Conservation (phyloP, 441 rosid species). For the Omphalea diandra region DNA sequence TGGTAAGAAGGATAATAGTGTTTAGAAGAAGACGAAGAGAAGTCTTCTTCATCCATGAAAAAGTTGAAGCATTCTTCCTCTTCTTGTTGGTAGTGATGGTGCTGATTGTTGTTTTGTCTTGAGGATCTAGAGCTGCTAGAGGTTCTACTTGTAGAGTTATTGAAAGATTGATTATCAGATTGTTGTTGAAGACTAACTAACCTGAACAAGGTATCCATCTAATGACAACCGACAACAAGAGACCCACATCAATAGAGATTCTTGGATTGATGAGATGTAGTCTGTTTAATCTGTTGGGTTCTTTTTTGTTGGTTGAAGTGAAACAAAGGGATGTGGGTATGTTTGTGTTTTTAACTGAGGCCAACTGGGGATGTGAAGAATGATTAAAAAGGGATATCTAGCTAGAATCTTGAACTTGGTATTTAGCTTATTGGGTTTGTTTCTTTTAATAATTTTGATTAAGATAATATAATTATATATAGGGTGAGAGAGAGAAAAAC, state of each 20-base stretch:
- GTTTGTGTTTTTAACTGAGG: conserved; percentile 31
- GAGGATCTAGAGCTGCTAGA: conserved; percentile 85
- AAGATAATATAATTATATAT: conserved; percentile 14
- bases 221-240: conserved; percentile 19
- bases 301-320: neutral
- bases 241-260: conserved; percentile 48
- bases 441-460: neutral
- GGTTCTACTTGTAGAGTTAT: conserved; percentile 55
- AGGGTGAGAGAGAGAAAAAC: neutral
- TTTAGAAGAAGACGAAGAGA: conserved; percentile 84
- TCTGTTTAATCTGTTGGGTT: neutral
- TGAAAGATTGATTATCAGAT: conserved; percentile 58
- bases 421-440: conserved; percentile 13
- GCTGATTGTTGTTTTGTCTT: conserved; percentile 38
- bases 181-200: conserved; percentile 71
- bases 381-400: conserved; percentile 11
- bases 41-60: conserved; percentile 99
- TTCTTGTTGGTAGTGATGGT: conserved; percentile 42
- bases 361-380: conserved; percentile 22
- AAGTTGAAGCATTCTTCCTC: conserved; percentile 94
- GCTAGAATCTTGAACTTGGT: conserved; percentile 36
- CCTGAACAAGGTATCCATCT: conserved; percentile 95
- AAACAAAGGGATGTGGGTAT: conserved; percentile 7
- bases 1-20: conserved; percentile 38
- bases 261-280: neutral